Base-by-base conservation (phyloP, 2,329 filamentous ascomycete genomes). In the Botrytis aclada region DNA sequence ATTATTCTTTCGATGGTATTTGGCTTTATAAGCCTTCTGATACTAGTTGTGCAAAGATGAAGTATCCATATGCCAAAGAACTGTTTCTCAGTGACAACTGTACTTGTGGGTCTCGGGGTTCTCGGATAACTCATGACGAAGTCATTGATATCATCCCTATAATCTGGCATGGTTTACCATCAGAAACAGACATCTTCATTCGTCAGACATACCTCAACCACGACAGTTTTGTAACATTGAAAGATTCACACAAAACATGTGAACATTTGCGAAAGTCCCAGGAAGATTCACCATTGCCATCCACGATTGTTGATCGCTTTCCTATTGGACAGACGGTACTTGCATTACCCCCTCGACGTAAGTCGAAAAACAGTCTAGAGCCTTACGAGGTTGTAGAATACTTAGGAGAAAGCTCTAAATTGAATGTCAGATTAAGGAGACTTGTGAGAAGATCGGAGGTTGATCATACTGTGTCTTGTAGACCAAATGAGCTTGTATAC, bases 71-170 rank as follows among this genome's bases (percentile, higher is more conserved):
- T 81, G 75, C 82, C 0, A 92, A 94, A 69, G 93, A 97, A 80
- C 81, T 96, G 0, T 96, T 96, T 74, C 81, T 95, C 0, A 93
- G 90, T 0, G 88, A 94, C 69, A 89, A 94, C 73, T 95, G 93
- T 81, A 92, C 90, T 1, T 96, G 93, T 75, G 64, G 61, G 0
- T 73, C 72, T 0, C 73, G 82, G 0, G 45, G 29, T 29, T 60
- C 58, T 18, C 84, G 85, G 41, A 84, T 93, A 4, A 76, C 83
- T 0, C 84, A 86, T 1, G 81, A 85, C 0, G 86, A 93, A 47
- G 83, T 94, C 0, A 77, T 89, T 0, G 85, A 84, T 0, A 87
- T 86, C 1, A 87, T 92, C 58, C 75, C 84, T 0, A 85, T 95
- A 0, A 84, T 88, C 74, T 90, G 88, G 81, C 87, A 88, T 10